phyloP scores from a whole-genome alignment of 257 asterid genomes.

The Lycium barbarum region DNA sequence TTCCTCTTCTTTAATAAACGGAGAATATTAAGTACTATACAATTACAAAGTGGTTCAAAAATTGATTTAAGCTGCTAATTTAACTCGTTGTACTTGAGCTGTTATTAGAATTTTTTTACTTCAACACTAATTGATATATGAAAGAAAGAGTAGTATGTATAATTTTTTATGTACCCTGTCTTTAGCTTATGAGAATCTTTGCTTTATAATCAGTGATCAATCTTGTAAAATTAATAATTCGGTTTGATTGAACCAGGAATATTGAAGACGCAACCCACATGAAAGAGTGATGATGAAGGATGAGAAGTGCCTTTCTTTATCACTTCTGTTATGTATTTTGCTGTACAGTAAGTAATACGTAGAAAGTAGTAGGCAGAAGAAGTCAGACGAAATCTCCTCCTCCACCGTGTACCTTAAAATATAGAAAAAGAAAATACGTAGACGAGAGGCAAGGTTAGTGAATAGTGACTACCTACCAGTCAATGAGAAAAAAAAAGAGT shows the following conservation, averaged over 20 bases:
- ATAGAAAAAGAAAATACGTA: conserved; percentile 2
- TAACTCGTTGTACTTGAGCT: too few relatives aligned
- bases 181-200: neutral
- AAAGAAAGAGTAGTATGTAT: neutral
- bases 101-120: neutral
- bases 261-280: neutral
- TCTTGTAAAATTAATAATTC: neutral
- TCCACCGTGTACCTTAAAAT: conserved; percentile 1
- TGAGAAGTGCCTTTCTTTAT: neutral
- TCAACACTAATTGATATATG: neutral
- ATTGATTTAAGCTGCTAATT: too few relatives aligned
- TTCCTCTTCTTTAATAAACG: too few relatives aligned
- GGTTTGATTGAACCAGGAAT: conserved; percentile 6
- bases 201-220: neutral
- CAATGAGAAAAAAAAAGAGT: neutral
- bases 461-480: neutral
- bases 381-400: neutral
- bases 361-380: neutral
- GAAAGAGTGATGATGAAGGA: neutral
- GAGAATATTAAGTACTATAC: too few relatives aligned
- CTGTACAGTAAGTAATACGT: conserved; percentile 17
- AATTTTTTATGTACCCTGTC: neutral
- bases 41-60: too few relatives aligned
- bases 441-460: neutral
- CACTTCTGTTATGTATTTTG: neutral